phyloP scores from a whole-genome alignment of 2,329 filamentous ascomycete genomes.

The Lomentospora prolificans region DNA sequence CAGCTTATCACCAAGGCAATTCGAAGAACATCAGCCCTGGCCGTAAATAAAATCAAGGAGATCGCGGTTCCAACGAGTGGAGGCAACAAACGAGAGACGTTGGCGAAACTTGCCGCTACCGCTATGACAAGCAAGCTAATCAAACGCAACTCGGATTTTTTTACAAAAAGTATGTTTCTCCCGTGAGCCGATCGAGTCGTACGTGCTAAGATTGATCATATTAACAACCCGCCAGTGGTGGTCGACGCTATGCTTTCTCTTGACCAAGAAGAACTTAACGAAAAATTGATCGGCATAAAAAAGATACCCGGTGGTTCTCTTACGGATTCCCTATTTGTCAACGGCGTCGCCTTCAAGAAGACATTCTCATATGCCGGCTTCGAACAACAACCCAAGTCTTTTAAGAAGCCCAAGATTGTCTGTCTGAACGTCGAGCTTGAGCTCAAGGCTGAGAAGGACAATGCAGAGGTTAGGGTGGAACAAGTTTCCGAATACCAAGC shows the following conservation, averaged over 20 bases:
- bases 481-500: conserved; percentile 99
- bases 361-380: conserved; percentile 98
- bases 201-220: neutral
- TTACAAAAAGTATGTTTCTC: conserved; percentile 66
- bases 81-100: conserved; percentile 74
- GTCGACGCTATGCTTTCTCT: conserved; percentile 92
- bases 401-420: conserved; percentile 89
- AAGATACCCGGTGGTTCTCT: conserved; percentile 95
- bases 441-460: conserved; percentile 98
- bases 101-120: conserved; percentile 81
- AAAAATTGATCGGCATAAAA: conserved; percentile 96
- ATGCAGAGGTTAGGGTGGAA: conserved; percentile 94
- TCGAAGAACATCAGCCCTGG: conserved; percentile 76
- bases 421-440: conserved; percentile 97
- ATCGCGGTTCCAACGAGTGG: conserved; percentile 82
- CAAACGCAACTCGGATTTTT: conserved; percentile 92
- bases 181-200: neutral
- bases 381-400: conserved; percentile 96
- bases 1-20: conserved; percentile 97
- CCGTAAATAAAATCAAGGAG: conserved; percentile 98
- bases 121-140: conserved; percentile 99
- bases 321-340: conserved; percentile 92
- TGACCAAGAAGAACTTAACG: conserved; percentile 94
- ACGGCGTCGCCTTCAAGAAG: conserved; percentile 99
- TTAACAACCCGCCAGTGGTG: conserved; percentile 56